phyloP scores from a whole-genome alignment of 2,329 filamentous ascomycete genomes.

The Sporothrix pseudoabietina region DNA sequence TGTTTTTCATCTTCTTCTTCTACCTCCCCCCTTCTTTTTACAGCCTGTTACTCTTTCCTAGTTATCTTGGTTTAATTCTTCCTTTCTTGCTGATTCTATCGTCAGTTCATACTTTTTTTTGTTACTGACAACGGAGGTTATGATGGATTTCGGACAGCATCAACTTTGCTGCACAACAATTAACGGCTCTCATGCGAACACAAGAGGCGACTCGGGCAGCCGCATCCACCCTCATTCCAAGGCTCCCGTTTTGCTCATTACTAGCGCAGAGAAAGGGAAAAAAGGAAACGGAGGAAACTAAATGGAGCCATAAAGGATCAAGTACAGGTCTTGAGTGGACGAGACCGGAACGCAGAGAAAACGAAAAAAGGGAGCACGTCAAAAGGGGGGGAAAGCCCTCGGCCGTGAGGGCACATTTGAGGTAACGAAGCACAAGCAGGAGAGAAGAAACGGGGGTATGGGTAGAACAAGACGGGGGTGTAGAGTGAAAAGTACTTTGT shows the following conservation, averaged over 20 bases:
- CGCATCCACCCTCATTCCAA: background rate
- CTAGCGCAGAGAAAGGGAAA: background rate
- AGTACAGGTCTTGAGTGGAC: background rate
- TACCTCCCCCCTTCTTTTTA: too few relatives aligned
- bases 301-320: background rate
- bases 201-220: background rate
- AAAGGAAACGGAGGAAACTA: background rate
- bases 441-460: background rate
- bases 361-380: background rate
- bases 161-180: background rate
- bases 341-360: background rate
- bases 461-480: background rate
- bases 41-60: background rate
- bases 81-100: too few relatives aligned
- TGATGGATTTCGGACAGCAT: background rate
- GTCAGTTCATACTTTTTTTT: too few relatives aligned
- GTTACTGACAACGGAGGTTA: background rate
- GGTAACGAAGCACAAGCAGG: constrained; percentile 19
- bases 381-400: background rate
- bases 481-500: background rate
- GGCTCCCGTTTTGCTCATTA: background rate
- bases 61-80: too few relatives aligned
- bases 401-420: constrained; percentile 19
- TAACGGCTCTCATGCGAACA: background rate
- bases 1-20: background rate